Conservation (phyloP, 306 rosid genomes). For the Fragaria iinumae region DNA sequence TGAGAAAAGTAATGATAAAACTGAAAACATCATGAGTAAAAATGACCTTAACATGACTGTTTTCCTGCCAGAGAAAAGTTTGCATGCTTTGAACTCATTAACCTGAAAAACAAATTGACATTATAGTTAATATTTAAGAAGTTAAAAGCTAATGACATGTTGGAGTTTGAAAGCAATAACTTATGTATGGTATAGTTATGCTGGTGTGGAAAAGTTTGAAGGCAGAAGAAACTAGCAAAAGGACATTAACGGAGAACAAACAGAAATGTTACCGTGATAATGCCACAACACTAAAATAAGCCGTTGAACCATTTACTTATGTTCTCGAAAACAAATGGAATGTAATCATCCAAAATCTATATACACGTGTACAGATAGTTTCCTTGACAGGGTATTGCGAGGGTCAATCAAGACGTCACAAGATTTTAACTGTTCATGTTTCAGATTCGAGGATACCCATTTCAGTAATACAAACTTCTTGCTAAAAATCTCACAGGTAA, state of each 20-base stretch:
- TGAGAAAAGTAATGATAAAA: not conserved
- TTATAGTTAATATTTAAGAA: slow-evolving; percentile 7
- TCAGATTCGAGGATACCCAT: not conserved
- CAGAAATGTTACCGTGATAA: not conserved
- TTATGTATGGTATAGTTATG: not conserved
- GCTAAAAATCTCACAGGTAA: not conserved
- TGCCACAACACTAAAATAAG: not conserved
- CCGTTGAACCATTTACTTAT: not conserved
- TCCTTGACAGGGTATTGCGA: not conserved
- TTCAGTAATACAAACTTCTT: not conserved
- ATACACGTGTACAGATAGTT: not conserved
- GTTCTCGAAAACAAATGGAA: not conserved
- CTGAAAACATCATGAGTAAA: slow-evolving; percentile 28
- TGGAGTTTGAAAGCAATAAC: not conserved
- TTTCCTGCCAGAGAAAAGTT: slow-evolving; percentile 52
- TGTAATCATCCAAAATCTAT: not conserved
- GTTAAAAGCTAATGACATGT: not conserved
- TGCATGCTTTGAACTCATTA: slow-evolving; percentile 48
- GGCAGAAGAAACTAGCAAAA: not conserved
- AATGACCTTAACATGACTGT: slow-evolving; percentile 61
- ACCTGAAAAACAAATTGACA: slow-evolving; percentile 48
- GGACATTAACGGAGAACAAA: not conserved
- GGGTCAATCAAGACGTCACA: not conserved
- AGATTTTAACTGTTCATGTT: not conserved
- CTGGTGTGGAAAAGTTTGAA: not conserved